Evolutionary conservation across 441 rosid genomes (phyloP).

Genomic region (Raphanus hybrid): DNA sequence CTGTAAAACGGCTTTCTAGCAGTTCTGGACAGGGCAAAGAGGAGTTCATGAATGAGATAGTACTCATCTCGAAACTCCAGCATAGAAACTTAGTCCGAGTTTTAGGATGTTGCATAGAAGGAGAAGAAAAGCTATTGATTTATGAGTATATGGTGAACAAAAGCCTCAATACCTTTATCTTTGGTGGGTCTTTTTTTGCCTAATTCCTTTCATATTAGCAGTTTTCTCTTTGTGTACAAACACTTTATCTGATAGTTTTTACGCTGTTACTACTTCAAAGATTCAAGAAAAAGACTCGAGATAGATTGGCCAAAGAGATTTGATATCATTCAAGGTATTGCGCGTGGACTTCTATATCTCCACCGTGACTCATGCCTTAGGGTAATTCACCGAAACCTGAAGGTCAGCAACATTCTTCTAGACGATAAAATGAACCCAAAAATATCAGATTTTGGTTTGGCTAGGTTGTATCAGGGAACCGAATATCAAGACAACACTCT

Average conservation of each 20-base stretch:
- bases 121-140: conserved; percentile 52
- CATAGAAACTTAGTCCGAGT: conserved; percentile 56
- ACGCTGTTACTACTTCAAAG: neutral
- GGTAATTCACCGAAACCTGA: conserved; percentile 21
- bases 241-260: neutral
- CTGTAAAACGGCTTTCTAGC: no score
- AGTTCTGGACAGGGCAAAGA: neutral
- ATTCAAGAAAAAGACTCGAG: conserved; percentile 24
- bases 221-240: no score
- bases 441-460: conserved; percentile 32
- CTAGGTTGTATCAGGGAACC: conserved; percentile 27
- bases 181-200: conserved; percentile 5
- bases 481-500: conserved; percentile 21
- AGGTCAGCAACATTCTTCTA: conserved; percentile 25
- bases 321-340: conserved; percentile 7
- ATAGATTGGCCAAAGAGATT: conserved; percentile 9
- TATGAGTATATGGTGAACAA: conserved; percentile 56
- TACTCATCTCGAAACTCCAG: conserved; percentile 55
- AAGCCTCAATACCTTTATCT: conserved; percentile 51
- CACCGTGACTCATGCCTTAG: conserved; percentile 10
- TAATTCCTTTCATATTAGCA: neutral
- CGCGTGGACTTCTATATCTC: conserved; percentile 14
- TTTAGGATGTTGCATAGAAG: conserved; percentile 51
- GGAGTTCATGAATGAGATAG: conserved; percentile 51
- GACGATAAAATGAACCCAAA: conserved; percentile 33